These are phyloP conservation scores for Eucalyptus tenuipes DNA, from an alignment of 345 rosid species.

Conservation along the genomic window DNA sequence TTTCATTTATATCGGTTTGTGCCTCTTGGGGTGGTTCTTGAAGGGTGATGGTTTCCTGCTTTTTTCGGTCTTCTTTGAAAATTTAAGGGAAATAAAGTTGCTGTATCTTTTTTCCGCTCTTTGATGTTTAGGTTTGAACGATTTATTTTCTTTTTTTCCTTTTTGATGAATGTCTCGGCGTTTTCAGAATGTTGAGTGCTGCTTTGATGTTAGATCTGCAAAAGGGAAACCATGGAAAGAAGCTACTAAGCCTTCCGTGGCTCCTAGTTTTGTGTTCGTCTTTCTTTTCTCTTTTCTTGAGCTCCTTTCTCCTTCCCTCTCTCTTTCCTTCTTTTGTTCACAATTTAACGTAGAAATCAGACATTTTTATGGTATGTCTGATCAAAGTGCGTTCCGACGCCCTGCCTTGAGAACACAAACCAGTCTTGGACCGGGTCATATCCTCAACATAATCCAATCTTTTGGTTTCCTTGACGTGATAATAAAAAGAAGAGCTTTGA, in stretches of 20 bases:
- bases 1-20: not conserved
- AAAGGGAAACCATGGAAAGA: conserved; percentile 17
- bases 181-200: conserved; percentile 29
- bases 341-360: not conserved
- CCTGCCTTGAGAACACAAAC: not conserved
- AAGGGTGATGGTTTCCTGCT: not conserved
- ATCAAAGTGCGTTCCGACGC: not conserved
- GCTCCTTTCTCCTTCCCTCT: not conserved
- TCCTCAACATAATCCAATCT: not conserved
- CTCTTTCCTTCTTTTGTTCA: not conserved
- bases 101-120: not conserved
- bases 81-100: not conserved
- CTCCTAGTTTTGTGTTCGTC: not conserved
- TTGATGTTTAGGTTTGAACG: not conserved
- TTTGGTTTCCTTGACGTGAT: not conserved
- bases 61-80: not conserved
- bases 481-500: not conserved
- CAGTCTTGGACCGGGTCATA: not conserved
- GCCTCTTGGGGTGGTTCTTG: not conserved
- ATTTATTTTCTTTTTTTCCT: conserved; percentile 22
- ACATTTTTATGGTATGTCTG: not conserved
- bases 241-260: conserved; percentile 15
- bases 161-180: conserved; percentile 63
- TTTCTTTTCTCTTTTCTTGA: not conserved
- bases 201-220: conserved; percentile 50